Evolutionary conservation across 148 eudicot genomes (phyloP).

Genomic region (Dianthus caryophyllus): DNA sequence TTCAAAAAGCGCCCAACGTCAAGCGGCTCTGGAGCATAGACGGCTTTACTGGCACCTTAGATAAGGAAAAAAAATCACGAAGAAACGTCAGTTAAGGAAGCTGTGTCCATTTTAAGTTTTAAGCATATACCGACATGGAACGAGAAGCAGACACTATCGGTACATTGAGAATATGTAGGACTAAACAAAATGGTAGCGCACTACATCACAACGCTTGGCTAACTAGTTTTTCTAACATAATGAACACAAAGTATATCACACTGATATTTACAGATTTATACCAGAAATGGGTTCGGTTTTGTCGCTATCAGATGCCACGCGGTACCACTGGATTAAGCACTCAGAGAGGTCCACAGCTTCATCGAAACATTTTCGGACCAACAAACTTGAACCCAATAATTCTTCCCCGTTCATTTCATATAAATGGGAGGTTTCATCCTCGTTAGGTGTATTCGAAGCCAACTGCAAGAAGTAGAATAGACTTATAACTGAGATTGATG

Average conservation of each 20-base stretch:
- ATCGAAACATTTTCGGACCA: constrained; percentile 55
- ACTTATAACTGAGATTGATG: neutral
- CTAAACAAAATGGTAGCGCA: neutral
- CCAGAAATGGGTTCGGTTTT: constrained; percentile 87
- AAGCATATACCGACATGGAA: too few species aligned
- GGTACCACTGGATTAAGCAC: constrained; percentile 88
- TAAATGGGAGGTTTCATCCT: constrained; percentile 35
- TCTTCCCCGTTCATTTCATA: constrained; percentile 78
- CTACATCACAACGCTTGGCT: neutral
- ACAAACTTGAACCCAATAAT: constrained; percentile 75
- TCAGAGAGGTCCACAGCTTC: constrained; percentile 59
- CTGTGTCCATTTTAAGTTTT: too few species aligned
- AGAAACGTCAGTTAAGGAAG: neutral
- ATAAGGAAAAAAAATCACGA: constrained; percentile 6
- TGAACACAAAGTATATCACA: neutral
- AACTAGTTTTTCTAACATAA: neutral
- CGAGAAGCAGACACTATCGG: too few species aligned
- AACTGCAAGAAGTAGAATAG: constrained; percentile 45
- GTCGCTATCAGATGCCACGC: constrained; percentile 53
- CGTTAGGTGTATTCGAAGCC: constrained; percentile 56
- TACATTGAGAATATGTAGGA: neutral
- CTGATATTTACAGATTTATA: constrained; percentile 24
- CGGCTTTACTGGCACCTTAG: constrained; percentile 80
- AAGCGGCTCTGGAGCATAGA: constrained; percentile 95
- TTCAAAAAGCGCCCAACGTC: constrained; percentile 78